Conservation (phyloP, 1,284 basidiomycete genomes). For the Mycosarcoma mackinlayi region DNA sequence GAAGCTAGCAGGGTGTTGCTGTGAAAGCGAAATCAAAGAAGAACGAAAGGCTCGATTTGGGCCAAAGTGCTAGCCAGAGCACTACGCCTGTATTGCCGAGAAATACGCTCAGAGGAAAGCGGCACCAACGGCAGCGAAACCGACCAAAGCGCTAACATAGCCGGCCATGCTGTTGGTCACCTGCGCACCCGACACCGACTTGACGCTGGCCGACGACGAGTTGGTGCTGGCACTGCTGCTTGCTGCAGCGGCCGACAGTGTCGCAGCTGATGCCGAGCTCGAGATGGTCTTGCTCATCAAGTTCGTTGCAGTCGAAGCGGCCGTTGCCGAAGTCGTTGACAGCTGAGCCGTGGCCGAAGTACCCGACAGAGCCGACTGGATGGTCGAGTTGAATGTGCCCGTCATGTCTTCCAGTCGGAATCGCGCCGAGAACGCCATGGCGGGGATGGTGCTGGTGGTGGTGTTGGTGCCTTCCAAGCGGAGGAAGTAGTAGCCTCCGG, state of each 20-base stretch:
- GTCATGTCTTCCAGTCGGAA: slow-evolving; percentile 54
- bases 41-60: too few species aligned
- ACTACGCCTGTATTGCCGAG: too few species aligned
- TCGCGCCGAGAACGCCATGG: slow-evolving; percentile 62
- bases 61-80: slow-evolving; percentile 31
- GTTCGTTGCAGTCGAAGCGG: slow-evolving; percentile 79
- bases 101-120: slow-evolving; percentile 51
- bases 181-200: slow-evolving; percentile 21
- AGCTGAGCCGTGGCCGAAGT: slow-evolving; percentile 26
- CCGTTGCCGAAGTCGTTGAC: slow-evolving; percentile 70
- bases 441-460: slow-evolving; percentile 37
- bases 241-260: neutral
- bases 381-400: slow-evolving; percentile 58
- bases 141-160: slow-evolving; percentile 34
- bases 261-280: slow-evolving; percentile 61
- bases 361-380: slow-evolving; percentile 31
- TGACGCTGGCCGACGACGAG: slow-evolving; percentile 19
- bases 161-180: slow-evolving; percentile 21
- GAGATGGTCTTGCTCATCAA: neutral
- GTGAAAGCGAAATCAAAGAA: slow-evolving; percentile 16
- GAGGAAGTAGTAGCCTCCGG: slow-evolving; percentile 61
- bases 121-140: slow-evolving; percentile 39
- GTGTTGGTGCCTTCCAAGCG: slow-evolving; percentile 58
- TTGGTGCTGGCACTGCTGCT: neutral
- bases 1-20: neutral